Evolutionary conservation across 345 rosid species (phyloP), one percentile per base, ranked within the genome.

Genomic region (Boechera divaricarpa): DNA sequence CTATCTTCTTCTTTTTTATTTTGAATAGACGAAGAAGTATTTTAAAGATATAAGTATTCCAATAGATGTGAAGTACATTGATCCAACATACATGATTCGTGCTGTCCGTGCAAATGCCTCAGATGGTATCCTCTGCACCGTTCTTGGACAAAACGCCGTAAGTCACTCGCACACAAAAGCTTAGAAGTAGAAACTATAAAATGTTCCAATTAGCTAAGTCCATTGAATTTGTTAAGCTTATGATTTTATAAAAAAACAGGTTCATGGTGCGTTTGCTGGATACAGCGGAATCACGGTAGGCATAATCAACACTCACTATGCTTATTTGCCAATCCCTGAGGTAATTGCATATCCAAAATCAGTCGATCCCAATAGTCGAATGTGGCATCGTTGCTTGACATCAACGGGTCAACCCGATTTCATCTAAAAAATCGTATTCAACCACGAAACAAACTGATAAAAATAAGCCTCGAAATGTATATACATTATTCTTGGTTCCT

Each of bases 351-450:
- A 96, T 75, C 83, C 98, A 6, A 86, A 97, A 71, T 82, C 89
- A 26, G 97, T 93, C 6, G 99, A 96, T 71, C 97, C 98, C 2
- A 93, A 93, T 75, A 93, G 98, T 79, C 86, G 97, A 53, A 96
- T 93, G 98, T 96, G 97, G 98, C 98, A 91, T 83, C 97, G 97
- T 69, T 96, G 99, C 90, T 85, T 96, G 80, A 90, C 98, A 5
- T 96, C 98, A 12, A 96, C 97, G 0, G 98, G 99, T 63, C 99
- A 96, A 69, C 99, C 99, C 0, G 99, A 93, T 81, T 96, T 96
- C 39, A n/a, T 82, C 82, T 84, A 72, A 80, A 24, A 6, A 21
- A 12, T 0, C 21, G 33, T 12, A 18, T 26, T 32, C 32, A 41
- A 44, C 44, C 75, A 63, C 38, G 12, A 32, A 31, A 58, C 18